Percentiles rank a stretch among this genome's conserved stretches.
Conservation (phyloP, 805 yeast genomes). For the Kazachstania martiniae region DNA sequence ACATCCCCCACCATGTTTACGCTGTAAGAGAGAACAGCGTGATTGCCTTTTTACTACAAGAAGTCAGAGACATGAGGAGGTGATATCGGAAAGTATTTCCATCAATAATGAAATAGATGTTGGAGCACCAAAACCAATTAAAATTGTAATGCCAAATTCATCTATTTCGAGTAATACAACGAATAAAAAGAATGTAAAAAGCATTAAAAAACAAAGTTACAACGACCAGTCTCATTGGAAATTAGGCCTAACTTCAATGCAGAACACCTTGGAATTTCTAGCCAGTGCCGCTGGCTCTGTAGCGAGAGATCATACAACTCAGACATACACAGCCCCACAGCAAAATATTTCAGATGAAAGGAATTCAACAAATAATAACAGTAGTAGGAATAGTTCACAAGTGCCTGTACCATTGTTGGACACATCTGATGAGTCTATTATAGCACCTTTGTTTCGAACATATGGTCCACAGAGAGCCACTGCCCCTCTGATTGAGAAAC, state of each 20-base stretch:
- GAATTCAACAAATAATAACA: not conserved
- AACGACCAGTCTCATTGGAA: conserved; percentile 12
- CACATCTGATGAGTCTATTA: conserved; percentile 9
- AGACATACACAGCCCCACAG: too few species aligned
- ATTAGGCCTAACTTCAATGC: conserved; percentile 29
- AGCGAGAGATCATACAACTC: conserved; percentile 35
- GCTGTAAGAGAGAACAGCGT: conserved; percentile 74
- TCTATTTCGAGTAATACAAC: not conserved
- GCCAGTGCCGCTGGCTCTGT: conserved; percentile 75
- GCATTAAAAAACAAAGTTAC: not conserved
- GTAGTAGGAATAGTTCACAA: not conserved
- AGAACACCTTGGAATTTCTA: conserved; percentile 57
- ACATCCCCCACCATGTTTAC: conserved; percentile 67
- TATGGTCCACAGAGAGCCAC: conserved; percentile 16
- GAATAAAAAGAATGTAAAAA: not conserved
- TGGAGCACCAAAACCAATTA: not conserved
- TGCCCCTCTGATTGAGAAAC: conserved; percentile 25
- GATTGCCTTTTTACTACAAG: conserved; percentile 40
- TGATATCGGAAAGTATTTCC: conserved; percentile 1
- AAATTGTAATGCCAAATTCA: not conserved
- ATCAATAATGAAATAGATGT: not conserved
- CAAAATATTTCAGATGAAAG: not conserved
- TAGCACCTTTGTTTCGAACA: conserved; percentile 20
- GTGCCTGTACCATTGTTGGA: conserved; percentile 1
- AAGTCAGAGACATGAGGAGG: not conserved